Base-by-base conservation (phyloP, 441 rosid species). In the Corymbia calophylla region DNA sequence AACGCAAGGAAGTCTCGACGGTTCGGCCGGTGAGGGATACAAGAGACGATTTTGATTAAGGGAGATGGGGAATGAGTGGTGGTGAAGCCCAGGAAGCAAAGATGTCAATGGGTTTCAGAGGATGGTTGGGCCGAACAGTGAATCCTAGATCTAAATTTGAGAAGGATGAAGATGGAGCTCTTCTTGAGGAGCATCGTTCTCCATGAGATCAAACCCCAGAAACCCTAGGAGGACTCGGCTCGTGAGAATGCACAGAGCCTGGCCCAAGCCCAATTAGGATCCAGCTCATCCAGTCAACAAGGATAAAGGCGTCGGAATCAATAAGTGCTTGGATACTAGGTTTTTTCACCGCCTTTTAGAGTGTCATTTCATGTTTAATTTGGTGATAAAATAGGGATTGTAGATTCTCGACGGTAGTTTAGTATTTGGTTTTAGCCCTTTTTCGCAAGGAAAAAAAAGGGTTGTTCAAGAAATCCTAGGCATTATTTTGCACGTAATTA, bases 401-500 rank as follows among this genome's bases (percentile, higher is more conserved):
- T 10, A 21, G 8, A 73, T 21, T 73, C 49, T 39, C 25, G 16
- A 73, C 1, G 0, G 13, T 21, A 39, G 48, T 39, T 73, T 73
- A 19, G 13, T 70, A 39, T 5, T 73, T 39, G 48, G 16, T 21
- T 68, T 73, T 11, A 21, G 49, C 13, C 49, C 16, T 1, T 21
- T 32, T 70, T 35, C 15, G 1, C 19, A 1, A 13, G 18, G 5
- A 4, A 0, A 73, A 73, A 21, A 21, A 35, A 5, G 49, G 49
- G 15, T 19, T 5, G 8, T 39, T 3, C 49, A 11, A 19, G 8
- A 73, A 35, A 35, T 73, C 9, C 1, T 73, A 39, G 2, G 16
- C 0, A 1, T 10, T 39, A 27, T 19, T 39, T 9, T 4, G 0
- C 4, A 7, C 14, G 0, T 25, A 68, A 68, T 32, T 32, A 9